Percentiles rank a stretch among this genome's conserved stretches.
These are phyloP conservation scores for Pythium apleroticum DNA, from an alignment of 352 stramenopile genomes.

Conservation along the genomic window DNA sequence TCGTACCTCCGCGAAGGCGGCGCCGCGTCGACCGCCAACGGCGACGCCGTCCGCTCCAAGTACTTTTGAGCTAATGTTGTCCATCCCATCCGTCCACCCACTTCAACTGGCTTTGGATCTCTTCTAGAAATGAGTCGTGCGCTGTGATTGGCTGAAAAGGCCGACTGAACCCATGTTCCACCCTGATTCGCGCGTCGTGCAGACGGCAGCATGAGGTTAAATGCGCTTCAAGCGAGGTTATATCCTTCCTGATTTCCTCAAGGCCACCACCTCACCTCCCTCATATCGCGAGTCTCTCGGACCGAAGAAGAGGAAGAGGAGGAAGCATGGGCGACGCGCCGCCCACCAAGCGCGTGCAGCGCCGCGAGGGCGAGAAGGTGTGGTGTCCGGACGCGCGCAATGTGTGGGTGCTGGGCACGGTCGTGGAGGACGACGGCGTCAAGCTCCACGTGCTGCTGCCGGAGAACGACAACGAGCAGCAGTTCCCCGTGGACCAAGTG, in stretches of 20 bases:
- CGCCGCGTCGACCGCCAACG: background rate
- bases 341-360: conserved; percentile 49
- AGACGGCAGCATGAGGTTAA: conserved; percentile 21
- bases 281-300: background rate
- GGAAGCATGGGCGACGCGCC: conserved; percentile 20
- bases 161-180: conserved; percentile 26
- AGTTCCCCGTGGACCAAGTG: conserved; percentile 76
- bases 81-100: background rate
- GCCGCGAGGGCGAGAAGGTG: conserved; percentile 85
- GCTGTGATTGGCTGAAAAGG: conserved; percentile 19
- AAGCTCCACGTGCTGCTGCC: conserved; percentile 83
- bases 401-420: conserved; percentile 84
- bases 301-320: background rate
- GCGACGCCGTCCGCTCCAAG: conserved; percentile 36
- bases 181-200: conserved; percentile 7
- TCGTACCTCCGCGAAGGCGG: conserved; percentile 53
- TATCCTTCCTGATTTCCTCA: conserved; percentile 25
- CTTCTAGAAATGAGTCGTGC: conserved; percentile 4
- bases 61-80: conserved; percentile 82
- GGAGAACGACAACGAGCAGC: conserved; percentile 77
- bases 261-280: background rate
- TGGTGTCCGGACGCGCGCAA: conserved; percentile 86
- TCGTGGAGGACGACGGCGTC: conserved; percentile 84
- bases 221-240: conserved; percentile 23
- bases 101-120: conserved; percentile 28